These are phyloP conservation scores for Eimeria zaria DNA, from an alignment of 169 alveolate species.

Conservation along the genomic window DNA sequence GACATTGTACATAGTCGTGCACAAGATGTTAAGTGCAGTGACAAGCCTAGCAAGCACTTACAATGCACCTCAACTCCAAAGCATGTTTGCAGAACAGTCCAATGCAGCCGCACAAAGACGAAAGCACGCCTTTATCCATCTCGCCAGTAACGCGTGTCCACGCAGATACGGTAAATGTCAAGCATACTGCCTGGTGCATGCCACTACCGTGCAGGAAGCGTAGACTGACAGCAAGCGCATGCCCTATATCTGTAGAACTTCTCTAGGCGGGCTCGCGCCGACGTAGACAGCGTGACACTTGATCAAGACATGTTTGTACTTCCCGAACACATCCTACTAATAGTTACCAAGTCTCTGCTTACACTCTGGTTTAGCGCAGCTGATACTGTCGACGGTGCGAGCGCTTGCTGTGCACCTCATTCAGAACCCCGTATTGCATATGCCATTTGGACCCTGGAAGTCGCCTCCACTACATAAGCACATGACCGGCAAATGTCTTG, in stretches of 20 bases:
- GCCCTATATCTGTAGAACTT: neutral
- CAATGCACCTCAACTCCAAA: no score
- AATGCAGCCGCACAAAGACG: neutral
- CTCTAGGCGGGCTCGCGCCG: neutral
- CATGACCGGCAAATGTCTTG: no score
- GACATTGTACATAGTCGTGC: neutral
- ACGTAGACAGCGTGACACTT: neutral
- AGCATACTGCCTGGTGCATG: neutral
- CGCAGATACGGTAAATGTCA: neutral
- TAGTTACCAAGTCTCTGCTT: neutral
- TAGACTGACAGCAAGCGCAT: neutral
- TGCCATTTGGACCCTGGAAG: neutral
- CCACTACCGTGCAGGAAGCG: neutral
- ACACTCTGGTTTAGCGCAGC: neutral
- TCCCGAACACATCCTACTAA: neutral
- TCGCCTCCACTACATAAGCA: neutral
- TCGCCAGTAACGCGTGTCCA: neutral
- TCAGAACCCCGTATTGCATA: no score
- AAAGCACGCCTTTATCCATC: neutral
- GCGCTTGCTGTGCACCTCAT: no score
- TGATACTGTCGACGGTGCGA: neutral
- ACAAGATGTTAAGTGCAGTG: neutral
- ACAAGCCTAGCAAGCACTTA: neutral
- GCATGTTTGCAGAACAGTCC: neutral
- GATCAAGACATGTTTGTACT: neutral